phyloP scores from a whole-genome alignment of 2,329 filamentous ascomycete genomes.

The Botrytis byssoidea region DNA sequence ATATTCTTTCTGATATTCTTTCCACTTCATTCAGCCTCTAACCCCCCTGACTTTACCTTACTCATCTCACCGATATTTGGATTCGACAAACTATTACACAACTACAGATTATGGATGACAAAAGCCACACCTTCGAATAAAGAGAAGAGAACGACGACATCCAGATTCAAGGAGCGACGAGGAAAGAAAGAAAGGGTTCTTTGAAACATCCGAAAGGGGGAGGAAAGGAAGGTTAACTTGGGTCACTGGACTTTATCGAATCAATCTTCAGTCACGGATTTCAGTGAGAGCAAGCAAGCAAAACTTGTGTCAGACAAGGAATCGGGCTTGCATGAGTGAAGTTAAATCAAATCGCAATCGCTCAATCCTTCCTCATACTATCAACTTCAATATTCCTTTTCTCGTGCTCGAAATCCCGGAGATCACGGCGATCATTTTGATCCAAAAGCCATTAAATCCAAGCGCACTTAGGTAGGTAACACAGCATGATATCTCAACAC shows the following conservation, averaged over 20 bases:
- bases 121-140: constrained; percentile 1
- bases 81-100: neutral
- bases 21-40: neutral
- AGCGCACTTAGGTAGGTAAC: constrained; percentile 11
- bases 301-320: constrained; percentile 11
- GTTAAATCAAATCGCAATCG: constrained; percentile 14
- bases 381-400: constrained; percentile 10
- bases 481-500: constrained; percentile 14
- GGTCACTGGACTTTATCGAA: constrained; percentile 13
- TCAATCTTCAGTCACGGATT: neutral
- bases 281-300: neutral
- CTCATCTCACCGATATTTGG: constrained; percentile 1
- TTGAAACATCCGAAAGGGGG: neutral
- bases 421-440: constrained; percentile 13
- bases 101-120: neutral
- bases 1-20: neutral
- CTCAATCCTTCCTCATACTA: constrained; percentile 11
- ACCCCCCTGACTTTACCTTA: neutral
- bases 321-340: neutral
- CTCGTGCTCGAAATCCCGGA: constrained; percentile 9
- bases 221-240: neutral
- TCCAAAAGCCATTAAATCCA: constrained; percentile 4
- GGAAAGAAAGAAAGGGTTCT: neutral
- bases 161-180: neutral
- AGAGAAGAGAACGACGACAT: neutral